Evolutionary conservation across 2,329 filamentous ascomycete genomes (phyloP), one percentile per base, ranked within the genome.

Genomic region (Cytospora schulzeri): DNA sequence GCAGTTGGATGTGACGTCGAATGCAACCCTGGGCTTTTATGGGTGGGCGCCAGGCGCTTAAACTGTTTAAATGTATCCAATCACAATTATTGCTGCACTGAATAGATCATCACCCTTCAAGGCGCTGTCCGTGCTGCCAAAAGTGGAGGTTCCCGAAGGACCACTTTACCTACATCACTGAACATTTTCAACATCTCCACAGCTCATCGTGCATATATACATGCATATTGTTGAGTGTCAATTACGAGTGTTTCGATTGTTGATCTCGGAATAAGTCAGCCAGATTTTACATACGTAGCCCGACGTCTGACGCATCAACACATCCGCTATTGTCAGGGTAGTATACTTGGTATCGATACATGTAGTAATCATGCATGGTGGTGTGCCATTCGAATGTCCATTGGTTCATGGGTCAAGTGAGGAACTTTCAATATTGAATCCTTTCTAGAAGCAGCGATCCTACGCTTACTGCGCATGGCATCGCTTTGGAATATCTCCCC

Each of bases 41-140:
- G 60, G 52, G 60, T 62, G 60, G 60, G 24, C 60, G 52, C 29
- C 60, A 24, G 60, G 60, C 60, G 60, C 60, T 62, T 62, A 62
- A 50, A 50, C 11, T 22, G 45, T 14, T 15, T 6, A 9, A 11
- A 7, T 24, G 52, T 29, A 33, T 29, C 60, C 60, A 62, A 62
- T 62, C 60, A 56, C 28, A 15, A 7, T 19, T 41, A 31, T 6
- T 35, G 29, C 60, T 45, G 38, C 52, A 26, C 28, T 8, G 38
- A n/a, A 31, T 41, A 38, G 28, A 14, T 48, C 45, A 12, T 48
- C n/a, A 31, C 11, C 9, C 59, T 50, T 48, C 59, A 61, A 51
- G 59, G 26, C 52, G 51, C 35, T 50, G 35, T 56, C 38, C 59
- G 59, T 61, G 41, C 41, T 22, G 41, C 41, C 41, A n/a, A 22